Conservation (phyloP, 305 asterid species). For the Fraxinus greggii region DNA sequence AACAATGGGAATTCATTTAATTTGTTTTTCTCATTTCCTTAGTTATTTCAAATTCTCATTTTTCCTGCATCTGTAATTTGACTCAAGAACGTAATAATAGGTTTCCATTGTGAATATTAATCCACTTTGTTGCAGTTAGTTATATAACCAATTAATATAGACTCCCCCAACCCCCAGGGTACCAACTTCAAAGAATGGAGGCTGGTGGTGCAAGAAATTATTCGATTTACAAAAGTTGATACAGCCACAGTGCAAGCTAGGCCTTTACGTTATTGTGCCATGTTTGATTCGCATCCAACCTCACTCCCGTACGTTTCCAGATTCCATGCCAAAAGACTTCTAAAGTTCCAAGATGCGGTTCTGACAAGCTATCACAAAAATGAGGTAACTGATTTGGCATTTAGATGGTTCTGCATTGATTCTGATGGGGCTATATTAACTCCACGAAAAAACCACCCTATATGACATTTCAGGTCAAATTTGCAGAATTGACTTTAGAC, state of each 20-base stretch:
- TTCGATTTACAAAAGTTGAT: conserved; percentile 69
- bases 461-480: conserved; percentile 68
- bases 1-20: background rate
- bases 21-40: background rate
- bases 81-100: background rate
- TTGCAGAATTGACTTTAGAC: conserved; percentile 88
- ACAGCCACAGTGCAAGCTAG: conserved; percentile 44
- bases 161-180: conserved; percentile 49
- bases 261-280: conserved; percentile 75
- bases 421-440: conserved; percentile 18
- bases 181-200: conserved; percentile 97
- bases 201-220: conserved; percentile 82
- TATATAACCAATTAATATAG: conserved; percentile 25
- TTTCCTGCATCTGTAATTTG: conserved; percentile 13
- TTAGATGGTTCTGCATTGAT: background rate
- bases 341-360: conserved; percentile 85
- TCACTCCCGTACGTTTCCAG: conserved; percentile 79
- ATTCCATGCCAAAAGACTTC: conserved; percentile 86
- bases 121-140: conserved; percentile 28
- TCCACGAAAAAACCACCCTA: background rate
- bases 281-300: conserved; percentile 74
- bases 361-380: conserved; percentile 84
- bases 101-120: background rate
- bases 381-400: conserved; percentile 54
- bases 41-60: conserved; percentile 8